phyloP scores from a whole-genome alignment of 2,329 filamentous ascomycete species.

The Rasamsonia emersonii region DNA sequence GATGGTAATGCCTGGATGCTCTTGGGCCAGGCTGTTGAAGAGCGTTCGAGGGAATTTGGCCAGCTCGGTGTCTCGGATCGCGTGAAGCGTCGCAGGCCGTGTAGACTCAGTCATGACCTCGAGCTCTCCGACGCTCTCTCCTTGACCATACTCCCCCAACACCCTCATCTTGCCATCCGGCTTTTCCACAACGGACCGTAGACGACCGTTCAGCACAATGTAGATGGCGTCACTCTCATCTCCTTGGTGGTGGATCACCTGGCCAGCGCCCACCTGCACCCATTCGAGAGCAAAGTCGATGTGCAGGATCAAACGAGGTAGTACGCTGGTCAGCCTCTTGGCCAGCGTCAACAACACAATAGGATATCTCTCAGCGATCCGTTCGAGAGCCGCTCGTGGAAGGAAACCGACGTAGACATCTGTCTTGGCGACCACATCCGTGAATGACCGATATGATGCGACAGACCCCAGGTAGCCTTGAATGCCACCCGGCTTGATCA shows the following conservation, averaged over 20 bases:
- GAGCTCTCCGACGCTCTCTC: conserved; percentile 92
- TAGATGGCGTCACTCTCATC: conserved; percentile 98
- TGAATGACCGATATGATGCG: conserved; percentile 91
- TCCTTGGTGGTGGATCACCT: conserved; percentile 86
- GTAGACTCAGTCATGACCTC: conserved; percentile 93
- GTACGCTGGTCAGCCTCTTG: conserved; percentile 79
- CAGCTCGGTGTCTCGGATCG: conserved; percentile 91
- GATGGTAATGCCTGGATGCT: conserved; percentile 96
- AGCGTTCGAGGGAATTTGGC: conserved; percentile 92
- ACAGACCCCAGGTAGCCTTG: conserved; percentile 92
- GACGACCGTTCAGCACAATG: conserved; percentile 86
- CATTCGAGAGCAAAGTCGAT: conserved; percentile 98
- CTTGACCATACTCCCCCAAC: conserved; percentile 87
- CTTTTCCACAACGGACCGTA: conserved; percentile 75
- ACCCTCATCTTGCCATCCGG: conserved; percentile 76
- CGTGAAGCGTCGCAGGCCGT: conserved; percentile 84
- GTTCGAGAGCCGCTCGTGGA: conserved; percentile 73
- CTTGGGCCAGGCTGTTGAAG: conserved; percentile 94
- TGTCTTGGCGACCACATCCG: conserved; percentile 93
- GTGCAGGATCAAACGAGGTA: conserved; percentile 84
- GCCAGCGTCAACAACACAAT: conserved; percentile 92
- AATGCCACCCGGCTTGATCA: conserved; percentile 89
- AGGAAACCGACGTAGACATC: conserved; percentile 97
- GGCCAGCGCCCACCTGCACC: conserved; percentile 91
- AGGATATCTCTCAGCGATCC: conserved; percentile 86